These are phyloP conservation scores for Sonneratia alba DNA, from an alignment of 345 rosid genomes.

Conservation along the genomic window DNA sequence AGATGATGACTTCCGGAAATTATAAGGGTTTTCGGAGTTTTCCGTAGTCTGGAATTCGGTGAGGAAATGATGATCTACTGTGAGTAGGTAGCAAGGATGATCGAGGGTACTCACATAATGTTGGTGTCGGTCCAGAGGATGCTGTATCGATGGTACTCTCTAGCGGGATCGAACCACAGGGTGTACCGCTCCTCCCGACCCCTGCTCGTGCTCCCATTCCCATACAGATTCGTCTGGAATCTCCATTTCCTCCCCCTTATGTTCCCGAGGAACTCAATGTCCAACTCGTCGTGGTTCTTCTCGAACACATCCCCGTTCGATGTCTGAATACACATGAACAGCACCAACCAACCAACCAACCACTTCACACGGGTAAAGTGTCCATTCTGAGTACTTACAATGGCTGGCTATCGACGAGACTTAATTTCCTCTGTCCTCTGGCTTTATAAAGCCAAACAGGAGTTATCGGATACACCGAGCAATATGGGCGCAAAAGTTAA, in stretches of 20 bases:
- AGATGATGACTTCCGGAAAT: too few species aligned
- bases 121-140: conserved; percentile 74
- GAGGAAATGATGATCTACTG: too few species aligned
- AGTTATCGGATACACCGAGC: too few species aligned
- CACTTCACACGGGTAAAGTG: neutral
- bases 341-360: too few species aligned
- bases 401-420: too few species aligned
- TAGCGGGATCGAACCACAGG: conserved; percentile 89
- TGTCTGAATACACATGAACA: conserved; percentile 29
- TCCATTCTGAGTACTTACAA: neutral
- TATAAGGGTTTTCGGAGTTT: too few species aligned
- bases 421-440: too few species aligned
- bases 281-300: conserved; percentile 83
- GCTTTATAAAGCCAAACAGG: too few species aligned
- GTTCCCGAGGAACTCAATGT: conserved; percentile 89
- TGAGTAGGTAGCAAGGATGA: too few species aligned
- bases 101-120: conserved; percentile 43
- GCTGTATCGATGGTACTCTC: conserved; percentile 76
- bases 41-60: too few species aligned
- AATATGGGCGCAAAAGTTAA: too few species aligned
- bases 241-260: conserved; percentile 80
- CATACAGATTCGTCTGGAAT: conserved; percentile 86
- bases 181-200: conserved; percentile 91
- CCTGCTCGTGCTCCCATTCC: conserved; percentile 78
- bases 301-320: conserved; percentile 76